These are phyloP conservation scores for Leccinum glutinopallens DNA, from an alignment of 1,284 basidiomycete species.

Conservation along the genomic window DNA sequence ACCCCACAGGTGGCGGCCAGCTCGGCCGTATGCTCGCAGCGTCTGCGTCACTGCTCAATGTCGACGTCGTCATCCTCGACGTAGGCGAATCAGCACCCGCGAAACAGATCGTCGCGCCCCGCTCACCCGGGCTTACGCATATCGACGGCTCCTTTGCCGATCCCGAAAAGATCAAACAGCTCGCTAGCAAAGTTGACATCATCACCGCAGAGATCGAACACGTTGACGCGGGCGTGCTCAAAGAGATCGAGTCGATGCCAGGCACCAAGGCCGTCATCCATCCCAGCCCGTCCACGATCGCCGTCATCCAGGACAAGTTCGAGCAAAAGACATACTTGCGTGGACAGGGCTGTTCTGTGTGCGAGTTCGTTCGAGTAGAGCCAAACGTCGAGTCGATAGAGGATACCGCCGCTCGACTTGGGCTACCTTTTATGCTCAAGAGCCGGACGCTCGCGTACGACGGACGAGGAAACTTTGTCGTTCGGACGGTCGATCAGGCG, in stretches of 20 bases:
- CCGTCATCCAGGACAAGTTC: constrained; percentile 95
- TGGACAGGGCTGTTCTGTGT: constrained; percentile 66
- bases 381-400: constrained; percentile 58
- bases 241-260: constrained; percentile 55
- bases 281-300: constrained; percentile 84
- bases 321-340: constrained; percentile 83
- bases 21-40: constrained; percentile 97
- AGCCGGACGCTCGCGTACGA: constrained; percentile 95
- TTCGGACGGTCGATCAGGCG: constrained; percentile 60
- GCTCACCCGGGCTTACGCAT: constrained; percentile 56
- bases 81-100: constrained; percentile 81
- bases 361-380: constrained; percentile 70
- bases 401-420: constrained; percentile 58
- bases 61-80: constrained; percentile 90
- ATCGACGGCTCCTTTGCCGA: constrained; percentile 91
- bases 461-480: constrained; percentile 89
- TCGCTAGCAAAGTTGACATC: constrained; percentile 84
- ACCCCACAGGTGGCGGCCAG: constrained; percentile 87
- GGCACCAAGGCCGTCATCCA: constrained; percentile 65
- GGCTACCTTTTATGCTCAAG: constrained; percentile 96
- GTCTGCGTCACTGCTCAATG: constrained; percentile 86
- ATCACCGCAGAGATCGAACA: constrained; percentile 99
- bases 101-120: constrained; percentile 81
- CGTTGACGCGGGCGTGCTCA: constrained; percentile 82
- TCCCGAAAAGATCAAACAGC: constrained; percentile 76